Percentiles rank a stretch among this genome's conserved stretches.
Conservation (phyloP, 305 asterid species). For the Solanum hybrid region DNA sequence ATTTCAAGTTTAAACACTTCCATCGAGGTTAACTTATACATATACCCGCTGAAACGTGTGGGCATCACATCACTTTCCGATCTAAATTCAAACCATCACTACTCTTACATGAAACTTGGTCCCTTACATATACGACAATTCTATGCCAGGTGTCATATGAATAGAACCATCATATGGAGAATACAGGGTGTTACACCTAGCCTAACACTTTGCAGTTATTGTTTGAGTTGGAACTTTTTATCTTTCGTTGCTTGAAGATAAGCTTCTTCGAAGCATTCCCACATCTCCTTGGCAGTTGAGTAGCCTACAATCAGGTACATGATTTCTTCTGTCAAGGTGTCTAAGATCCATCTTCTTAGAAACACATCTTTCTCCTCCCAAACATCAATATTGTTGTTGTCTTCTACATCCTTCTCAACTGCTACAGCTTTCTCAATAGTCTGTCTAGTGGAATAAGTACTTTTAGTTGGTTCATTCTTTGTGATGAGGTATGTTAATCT, state of each 20-base stretch:
- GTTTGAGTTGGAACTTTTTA: background rate
- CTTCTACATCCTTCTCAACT: background rate
- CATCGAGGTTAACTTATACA: background rate
- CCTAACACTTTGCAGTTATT: background rate
- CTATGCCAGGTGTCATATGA: background rate
- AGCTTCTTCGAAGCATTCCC: background rate
- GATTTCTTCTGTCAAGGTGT: background rate
- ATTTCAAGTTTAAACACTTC: background rate
- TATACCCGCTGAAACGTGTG: background rate
- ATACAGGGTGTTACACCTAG: background rate
- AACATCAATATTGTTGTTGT: background rate
- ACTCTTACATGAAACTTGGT: background rate
- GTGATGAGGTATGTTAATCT: background rate
- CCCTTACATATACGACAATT: background rate
- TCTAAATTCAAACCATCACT: background rate
- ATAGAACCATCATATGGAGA: background rate
- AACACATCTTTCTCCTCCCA: background rate
- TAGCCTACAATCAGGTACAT: background rate
- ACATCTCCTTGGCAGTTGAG: background rate
- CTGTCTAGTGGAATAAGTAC: background rate
- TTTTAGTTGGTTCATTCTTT: background rate
- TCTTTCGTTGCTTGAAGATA: background rate
- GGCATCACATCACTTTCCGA: background rate
- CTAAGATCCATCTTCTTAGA: background rate
- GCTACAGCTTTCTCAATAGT: background rate